Percentiles rank a stretch among this genome's conserved stretches.
Conservation (phyloP, 805 yeast genomes). For the Maudiozyma bulderi region DNA sequence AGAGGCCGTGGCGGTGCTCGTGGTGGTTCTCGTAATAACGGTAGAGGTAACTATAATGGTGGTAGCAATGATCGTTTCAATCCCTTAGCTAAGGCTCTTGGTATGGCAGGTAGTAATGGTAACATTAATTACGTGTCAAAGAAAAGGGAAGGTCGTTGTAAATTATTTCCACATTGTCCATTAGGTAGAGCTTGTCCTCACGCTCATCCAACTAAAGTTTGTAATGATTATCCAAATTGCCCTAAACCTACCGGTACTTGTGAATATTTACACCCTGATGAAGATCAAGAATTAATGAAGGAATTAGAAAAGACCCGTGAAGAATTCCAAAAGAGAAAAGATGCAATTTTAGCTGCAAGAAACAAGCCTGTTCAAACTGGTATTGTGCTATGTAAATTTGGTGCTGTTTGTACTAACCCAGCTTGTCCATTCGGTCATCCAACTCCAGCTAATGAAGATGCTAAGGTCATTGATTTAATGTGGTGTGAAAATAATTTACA, state of each 20-base stretch:
- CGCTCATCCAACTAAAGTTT: slow-evolving; percentile 71
- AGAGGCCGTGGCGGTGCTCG: slow-evolving; percentile 15
- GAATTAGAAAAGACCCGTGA: slow-evolving; percentile 56
- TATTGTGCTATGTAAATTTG: slow-evolving; percentile 64
- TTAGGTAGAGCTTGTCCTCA: slow-evolving; percentile 54
- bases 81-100: slow-evolving; percentile 33
- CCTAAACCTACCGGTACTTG: slow-evolving; percentile 76
- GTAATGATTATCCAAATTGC: slow-evolving; percentile 71
- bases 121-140: slow-evolving; percentile 32
- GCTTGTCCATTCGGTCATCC: slow-evolving; percentile 88
- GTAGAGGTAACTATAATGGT: slow-evolving; percentile 17
- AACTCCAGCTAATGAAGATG: slow-evolving; percentile 70
- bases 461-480: slow-evolving; percentile 53
- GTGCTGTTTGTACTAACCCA: slow-evolving; percentile 63
- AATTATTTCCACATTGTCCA: slow-evolving; percentile 61
- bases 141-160: slow-evolving; percentile 56
- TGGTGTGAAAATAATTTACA: slow-evolving; percentile 70
- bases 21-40: slow-evolving; percentile 13
- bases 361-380: slow-evolving; percentile 36
- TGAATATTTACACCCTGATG: slow-evolving; percentile 72
- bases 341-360: slow-evolving; percentile 28
- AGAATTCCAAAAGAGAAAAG: slow-evolving; percentile 39
- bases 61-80: slow-evolving; percentile 28
- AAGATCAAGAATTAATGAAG: slow-evolving; percentile 65
- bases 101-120: slow-evolving; percentile 17